These are phyloP conservation scores for Xerocomus potaroensis DNA, from an alignment of 768 basidiomycete species.

Conservation along the genomic window DNA sequence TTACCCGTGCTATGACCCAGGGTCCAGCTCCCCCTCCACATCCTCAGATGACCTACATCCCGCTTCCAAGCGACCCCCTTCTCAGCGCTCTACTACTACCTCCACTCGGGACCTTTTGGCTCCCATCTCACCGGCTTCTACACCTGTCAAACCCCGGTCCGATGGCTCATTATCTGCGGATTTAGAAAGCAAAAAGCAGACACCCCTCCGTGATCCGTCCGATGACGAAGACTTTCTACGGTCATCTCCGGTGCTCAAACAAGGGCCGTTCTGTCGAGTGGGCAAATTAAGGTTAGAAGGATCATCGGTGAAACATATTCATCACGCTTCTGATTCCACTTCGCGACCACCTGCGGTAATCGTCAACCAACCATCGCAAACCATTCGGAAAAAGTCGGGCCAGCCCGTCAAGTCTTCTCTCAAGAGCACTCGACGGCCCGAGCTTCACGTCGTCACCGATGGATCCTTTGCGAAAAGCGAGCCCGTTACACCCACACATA, in stretches of 20 bases:
- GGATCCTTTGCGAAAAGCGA: conserved; percentile 59
- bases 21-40: conserved; percentile 34
- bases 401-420: conserved; percentile 90
- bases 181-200: conserved; percentile 11
- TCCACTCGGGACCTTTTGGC: conserved; percentile 30
- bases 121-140: conserved; percentile 41
- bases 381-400: conserved; percentile 88
- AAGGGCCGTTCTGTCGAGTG: conserved; percentile 14
- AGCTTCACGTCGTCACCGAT: conserved; percentile 50
- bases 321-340: conserved; percentile 22
- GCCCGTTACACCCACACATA: conserved; percentile 72
- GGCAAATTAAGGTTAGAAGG: conserved; percentile 26
- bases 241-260: conserved; percentile 22
- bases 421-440: conserved; percentile 61
- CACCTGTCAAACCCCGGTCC: conserved; percentile 23
- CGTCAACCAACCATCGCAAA: conserved; percentile 25
- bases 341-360: conserved; percentile 1
- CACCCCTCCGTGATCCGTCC: conserved; percentile 24
- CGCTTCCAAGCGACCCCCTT: conserved; percentile 36
- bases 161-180: conserved; percentile 10
- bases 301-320: conserved; percentile 15
- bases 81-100: conserved; percentile 21
- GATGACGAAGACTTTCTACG: conserved; percentile 27
- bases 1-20: conserved; percentile 21
- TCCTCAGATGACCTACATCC: conserved; percentile 37